phyloP scores from a whole-genome alignment of 129 eudicot genomes.

The Smallanthus sonchifolius region DNA sequence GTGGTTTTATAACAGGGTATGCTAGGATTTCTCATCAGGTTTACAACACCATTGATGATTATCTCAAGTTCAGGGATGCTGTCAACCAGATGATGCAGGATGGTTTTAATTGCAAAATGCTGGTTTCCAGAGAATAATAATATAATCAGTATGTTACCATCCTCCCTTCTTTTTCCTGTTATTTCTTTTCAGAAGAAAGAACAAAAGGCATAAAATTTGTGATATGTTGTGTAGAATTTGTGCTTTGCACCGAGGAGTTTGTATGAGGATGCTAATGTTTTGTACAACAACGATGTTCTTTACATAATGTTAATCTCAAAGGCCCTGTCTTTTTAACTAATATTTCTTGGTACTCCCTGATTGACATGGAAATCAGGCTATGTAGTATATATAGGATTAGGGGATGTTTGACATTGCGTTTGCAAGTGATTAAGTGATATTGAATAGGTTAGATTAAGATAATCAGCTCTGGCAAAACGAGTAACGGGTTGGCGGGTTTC shows the following conservation, averaged over 20 bases:
- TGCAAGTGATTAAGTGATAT: neutral
- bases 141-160: conserved; percentile 26
- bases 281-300: conserved; percentile 19
- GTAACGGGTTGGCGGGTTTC: neutral
- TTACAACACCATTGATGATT: conserved; percentile 72
- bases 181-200: conserved; percentile 11
- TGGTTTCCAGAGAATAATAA: conserved; percentile 20
- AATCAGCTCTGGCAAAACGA: neutral
- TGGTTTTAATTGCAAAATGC: conserved; percentile 50
- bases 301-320: conserved; percentile 21
- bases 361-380: neutral
- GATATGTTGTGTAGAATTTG: conserved; percentile 29
- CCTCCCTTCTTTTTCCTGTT: conserved; percentile 1
- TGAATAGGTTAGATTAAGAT: neutral
- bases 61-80: conserved; percentile 69
- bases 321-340: neutral
- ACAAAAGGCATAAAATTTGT: conserved; percentile 19
- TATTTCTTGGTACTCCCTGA: neutral
- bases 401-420: neutral
- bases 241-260: conserved; percentile 28
- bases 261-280: conserved; percentile 23
- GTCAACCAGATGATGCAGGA: conserved; percentile 52
- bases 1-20: conserved; percentile 54
- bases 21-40: conserved; percentile 95
- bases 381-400: neutral